Percentiles rank a stretch among this genome's conserved stretches.
These are phyloP conservation scores for Solanum hybrid DNA, from an alignment of 305 asterid genomes.

Conservation along the genomic window DNA sequence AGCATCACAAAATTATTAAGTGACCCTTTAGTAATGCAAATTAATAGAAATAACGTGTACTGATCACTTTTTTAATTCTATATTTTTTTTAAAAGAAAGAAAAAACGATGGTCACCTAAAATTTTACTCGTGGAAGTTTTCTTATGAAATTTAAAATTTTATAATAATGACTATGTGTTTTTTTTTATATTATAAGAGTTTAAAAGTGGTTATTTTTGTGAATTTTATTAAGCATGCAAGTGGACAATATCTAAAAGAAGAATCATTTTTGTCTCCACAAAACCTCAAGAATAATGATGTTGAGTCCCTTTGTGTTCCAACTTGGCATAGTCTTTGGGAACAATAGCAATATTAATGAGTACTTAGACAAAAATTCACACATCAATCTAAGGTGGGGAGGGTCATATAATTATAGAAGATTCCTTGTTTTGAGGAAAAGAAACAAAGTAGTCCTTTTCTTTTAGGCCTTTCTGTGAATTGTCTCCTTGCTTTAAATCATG, in stretches of 20 bases:
- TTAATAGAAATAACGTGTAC: neutral
- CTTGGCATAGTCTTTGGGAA: neutral
- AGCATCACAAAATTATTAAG: neutral
- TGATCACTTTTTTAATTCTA: too few species aligned
- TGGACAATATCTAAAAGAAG: neutral
- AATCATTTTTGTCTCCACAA: neutral
- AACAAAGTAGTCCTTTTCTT: neutral
- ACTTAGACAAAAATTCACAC: neutral
- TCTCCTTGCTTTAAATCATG: neutral
- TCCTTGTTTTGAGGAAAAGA: neutral
- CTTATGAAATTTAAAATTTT: neutral
- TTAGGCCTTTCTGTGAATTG: neutral
- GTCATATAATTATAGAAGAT: neutral
- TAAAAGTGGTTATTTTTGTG: neutral
- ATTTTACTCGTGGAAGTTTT: neutral
- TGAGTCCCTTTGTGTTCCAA: neutral
- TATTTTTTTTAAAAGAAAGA: too few species aligned
- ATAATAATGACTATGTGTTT: neutral
- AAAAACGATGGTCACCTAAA: neutral
- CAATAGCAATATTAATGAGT: neutral
- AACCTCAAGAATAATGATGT: neutral
- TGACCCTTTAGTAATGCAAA: neutral
- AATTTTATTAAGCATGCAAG: neutral
- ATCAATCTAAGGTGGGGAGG: neutral
- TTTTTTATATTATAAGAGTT: neutral